Base-by-base conservation (phyloP, 306 rosid species). In the Macrotyloma uniflorum region DNA sequence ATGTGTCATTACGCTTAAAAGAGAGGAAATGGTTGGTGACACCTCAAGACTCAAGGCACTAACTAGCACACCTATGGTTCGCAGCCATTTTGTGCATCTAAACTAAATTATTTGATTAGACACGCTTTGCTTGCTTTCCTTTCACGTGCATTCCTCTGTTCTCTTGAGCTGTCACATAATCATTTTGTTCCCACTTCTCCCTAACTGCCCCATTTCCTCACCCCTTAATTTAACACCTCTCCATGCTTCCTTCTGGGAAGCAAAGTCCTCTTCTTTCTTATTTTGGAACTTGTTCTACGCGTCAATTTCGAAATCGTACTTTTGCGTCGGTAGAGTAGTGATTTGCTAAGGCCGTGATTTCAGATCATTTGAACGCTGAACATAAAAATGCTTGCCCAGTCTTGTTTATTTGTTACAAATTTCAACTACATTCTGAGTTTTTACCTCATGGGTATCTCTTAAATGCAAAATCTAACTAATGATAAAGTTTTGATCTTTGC, bases 211-310 rank as follows among this genome's bases (percentile, higher is more conserved):
- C 82, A 70, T 89, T 87, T 68, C 82, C 90, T 90, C 85, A 73
- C 51, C 90, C 82, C 66, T 79, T 81, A 55, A 82, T 90, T 88
- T 79, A 84, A 77, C 83, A 79, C 77, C 89, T 82, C 83, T 89
- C 93, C 93, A 84, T 88, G 97, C 96, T 82, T 94, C 93, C 89
- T 63, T 64, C 33, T 5, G 63, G 86, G 98, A 84, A 88, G 96
- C 97, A 83, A 11, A 35, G 19, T 26, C 70, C 72, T 75, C 16
- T 49, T 80, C 64, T 19, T 33, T 79, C 51, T 43, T 42, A 62
- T 83, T 59, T 22, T n/a, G 61, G 5, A 22, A 38, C 15, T 33
- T 53, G 19, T 16, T 51, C 6, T 26, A n/a, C 28, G 38, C 6
- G 14, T 59, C 38, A 75, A 19, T 10, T 47, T 55, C 18, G 3